Evolutionary conservation across 345 rosid species (phyloP).

Genomic region (Populus tremula): DNA sequence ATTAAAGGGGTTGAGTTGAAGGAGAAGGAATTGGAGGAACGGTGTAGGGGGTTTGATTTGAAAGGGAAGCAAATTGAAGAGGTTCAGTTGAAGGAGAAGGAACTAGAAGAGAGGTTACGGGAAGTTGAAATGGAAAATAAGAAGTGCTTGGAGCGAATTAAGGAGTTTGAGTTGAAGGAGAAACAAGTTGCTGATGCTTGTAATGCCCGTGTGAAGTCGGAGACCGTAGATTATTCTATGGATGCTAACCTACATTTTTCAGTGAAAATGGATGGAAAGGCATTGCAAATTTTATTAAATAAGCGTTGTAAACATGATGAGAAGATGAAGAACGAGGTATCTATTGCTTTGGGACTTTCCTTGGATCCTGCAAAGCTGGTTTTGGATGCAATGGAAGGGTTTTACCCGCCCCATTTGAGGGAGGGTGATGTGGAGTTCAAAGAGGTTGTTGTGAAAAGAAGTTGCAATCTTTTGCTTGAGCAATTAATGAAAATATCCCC

Average conservation of each 20-base stretch:
- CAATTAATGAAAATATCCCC: slow-evolving; percentile 41
- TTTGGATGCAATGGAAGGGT: slow-evolving; percentile 51
- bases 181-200: not conserved
- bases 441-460: slow-evolving; percentile 33
- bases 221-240: not conserved
- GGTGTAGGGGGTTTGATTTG: slow-evolving; percentile 5
- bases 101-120: too few species aligned
- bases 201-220: slow-evolving; percentile 10
- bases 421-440: slow-evolving; percentile 26
- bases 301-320: slow-evolving; percentile 35
- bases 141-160: not conserved
- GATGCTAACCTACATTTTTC: slow-evolving; percentile 7
- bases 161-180: slow-evolving; percentile 30
- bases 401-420: slow-evolving; percentile 36
- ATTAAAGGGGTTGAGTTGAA: slow-evolving; percentile 4
- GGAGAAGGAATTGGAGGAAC: slow-evolving; percentile 25
- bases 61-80: not conserved
- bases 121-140: too few species aligned
- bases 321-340: slow-evolving; percentile 31
- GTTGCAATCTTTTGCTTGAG: slow-evolving; percentile 48
- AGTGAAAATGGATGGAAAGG: slow-evolving; percentile 33
- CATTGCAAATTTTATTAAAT: slow-evolving; percentile 47
- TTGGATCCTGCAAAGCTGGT: slow-evolving; percentile 59
- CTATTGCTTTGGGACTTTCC: slow-evolving; percentile 23
- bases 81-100: too few species aligned